Conservation (phyloP, 208 protist species). For the Leptomonas pyrrhocoris region DNA sequence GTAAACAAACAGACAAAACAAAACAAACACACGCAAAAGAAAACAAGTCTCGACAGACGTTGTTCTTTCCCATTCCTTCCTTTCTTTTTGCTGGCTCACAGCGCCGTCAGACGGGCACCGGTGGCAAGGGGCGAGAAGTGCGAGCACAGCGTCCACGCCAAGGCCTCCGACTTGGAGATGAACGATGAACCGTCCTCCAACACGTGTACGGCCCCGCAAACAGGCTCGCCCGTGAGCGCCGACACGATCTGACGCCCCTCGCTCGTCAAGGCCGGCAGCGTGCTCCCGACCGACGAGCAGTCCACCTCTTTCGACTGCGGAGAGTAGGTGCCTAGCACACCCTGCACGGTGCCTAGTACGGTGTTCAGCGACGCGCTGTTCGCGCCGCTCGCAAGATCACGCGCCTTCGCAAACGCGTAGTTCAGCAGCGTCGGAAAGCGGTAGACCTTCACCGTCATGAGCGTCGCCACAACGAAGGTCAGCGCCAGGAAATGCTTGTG, state of each 20-base stretch:
- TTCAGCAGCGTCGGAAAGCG: constrained; percentile 83
- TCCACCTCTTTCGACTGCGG: constrained; percentile 77
- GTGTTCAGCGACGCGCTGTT: constrained; percentile 46
- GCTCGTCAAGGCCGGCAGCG: constrained; percentile 46
- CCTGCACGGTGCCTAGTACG: constrained; percentile 62
- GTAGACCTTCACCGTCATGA: constrained; percentile 91
- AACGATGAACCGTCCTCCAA: constrained; percentile 68
- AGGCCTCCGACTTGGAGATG: constrained; percentile 67
- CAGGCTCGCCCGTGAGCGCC: constrained; percentile 45
- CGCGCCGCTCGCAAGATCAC: constrained; percentile 52
- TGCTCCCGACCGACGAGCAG: constrained; percentile 40
- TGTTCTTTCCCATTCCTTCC: background rate
- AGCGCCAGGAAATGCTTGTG: constrained; percentile 74
- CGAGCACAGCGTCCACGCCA: constrained; percentile 82
- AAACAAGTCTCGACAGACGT: background rate
- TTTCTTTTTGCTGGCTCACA: constrained; percentile 34
- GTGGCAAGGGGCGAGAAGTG: constrained; percentile 81
- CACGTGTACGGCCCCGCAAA: constrained; percentile 57
- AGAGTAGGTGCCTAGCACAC: constrained; percentile 69
- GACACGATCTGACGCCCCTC: constrained; percentile 66
- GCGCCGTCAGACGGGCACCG: constrained; percentile 50
- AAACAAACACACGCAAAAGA: background rate
- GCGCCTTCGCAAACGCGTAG: constrained; percentile 67
- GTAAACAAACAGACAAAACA: constrained; percentile 12
- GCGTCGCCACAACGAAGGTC: constrained; percentile 58